Evolutionary conservation across 2,329 filamentous ascomycete genomes (phyloP), one percentile per base, ranked within the genome.

Genomic region (Sordariomycetes sp.): DNA sequence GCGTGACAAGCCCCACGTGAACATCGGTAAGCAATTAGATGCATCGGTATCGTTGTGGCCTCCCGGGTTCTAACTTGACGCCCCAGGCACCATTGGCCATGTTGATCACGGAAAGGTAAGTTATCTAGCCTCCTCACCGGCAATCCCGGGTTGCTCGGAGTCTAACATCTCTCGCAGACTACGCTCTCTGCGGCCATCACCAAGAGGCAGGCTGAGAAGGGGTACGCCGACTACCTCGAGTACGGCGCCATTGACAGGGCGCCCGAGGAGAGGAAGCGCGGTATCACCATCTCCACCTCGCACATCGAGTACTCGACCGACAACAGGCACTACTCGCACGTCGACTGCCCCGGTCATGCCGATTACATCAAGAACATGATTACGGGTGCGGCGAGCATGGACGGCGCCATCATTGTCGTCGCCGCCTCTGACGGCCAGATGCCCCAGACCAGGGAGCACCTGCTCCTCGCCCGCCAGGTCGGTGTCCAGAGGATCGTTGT

Each of bases 301-400:
- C 94, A 99, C 77, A 95, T 99, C 77, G 94, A 99, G 79, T 99
- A 97, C 80, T 77, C 89, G 66, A 99, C 94, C 72, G 89, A 96
- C 0, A 80, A 79, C 70, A 87, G 94, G 69, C 94, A 99, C 80
- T 99, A 99, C 78, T 94, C 94, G 68, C 94, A 99, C 83, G 94
- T 99, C 79, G 94, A 99, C 83, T 99, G 94, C 76, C 94, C 94
- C 59, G 94, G 94, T 76, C 94, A 99, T 86, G 94, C 94, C 76
- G 94, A 99, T 90, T 99, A 99, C 82, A 97, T 99, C 80, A 99
- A 99, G 85, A 99, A 99, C 86, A 99, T 99, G 94, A 99, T 99
- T 74, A 99, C 94, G 64, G 94, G 94, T 85, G 91, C 94, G 62
- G 92, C 95, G 68, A 95, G 90, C 80, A 99, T 99, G 94, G 94